Conservation (phyloP, 495 filamentous ascomycete species). For the Lophiotrema nucula region DNA sequence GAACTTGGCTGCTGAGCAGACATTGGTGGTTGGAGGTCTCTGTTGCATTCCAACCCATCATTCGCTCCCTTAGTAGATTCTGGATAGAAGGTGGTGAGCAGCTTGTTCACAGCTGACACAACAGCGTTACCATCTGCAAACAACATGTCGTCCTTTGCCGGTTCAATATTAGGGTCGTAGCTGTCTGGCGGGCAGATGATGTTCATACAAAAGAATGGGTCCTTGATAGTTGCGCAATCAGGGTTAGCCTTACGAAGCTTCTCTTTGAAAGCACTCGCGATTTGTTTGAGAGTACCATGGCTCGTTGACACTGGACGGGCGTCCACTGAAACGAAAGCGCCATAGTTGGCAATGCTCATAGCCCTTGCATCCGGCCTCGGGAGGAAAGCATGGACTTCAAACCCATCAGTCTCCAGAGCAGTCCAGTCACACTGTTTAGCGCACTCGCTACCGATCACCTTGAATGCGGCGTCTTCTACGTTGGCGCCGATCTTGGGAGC, state of each 20-base stretch:
- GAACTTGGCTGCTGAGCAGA: not conserved
- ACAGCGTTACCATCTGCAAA: constrained; percentile 64
- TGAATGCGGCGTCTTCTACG: constrained; percentile 65
- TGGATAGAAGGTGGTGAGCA: constrained; percentile 10
- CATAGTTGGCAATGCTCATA: constrained; percentile 55
- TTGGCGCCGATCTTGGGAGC: constrained; percentile 55
- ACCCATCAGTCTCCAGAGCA: constrained; percentile 37
- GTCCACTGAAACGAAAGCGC: constrained; percentile 74
- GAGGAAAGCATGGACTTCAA: constrained; percentile 59
- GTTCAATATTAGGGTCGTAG: constrained; percentile 90
- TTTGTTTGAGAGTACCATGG: constrained; percentile 64
- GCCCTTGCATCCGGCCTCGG: constrained; percentile 53
- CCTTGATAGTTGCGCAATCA: constrained; percentile 38
- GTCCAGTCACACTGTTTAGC: constrained; percentile 54
- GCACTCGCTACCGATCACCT: constrained; percentile 67
- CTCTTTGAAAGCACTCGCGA: constrained; percentile 60
- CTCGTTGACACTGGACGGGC: constrained; percentile 66
- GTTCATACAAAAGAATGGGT: constrained; percentile 74
- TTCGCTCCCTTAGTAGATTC: not conserved
- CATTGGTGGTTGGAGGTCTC: not conserved
- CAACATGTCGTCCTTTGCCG: constrained; percentile 83
- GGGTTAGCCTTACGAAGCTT: constrained; percentile 28
- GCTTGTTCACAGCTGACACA: constrained; percentile 49
- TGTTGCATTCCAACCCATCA: not conserved
- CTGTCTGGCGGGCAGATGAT: constrained; percentile 66